phyloP scores from a whole-genome alignment of 1,284 basidiomycete species.

The Macrocystidia cucumis region DNA sequence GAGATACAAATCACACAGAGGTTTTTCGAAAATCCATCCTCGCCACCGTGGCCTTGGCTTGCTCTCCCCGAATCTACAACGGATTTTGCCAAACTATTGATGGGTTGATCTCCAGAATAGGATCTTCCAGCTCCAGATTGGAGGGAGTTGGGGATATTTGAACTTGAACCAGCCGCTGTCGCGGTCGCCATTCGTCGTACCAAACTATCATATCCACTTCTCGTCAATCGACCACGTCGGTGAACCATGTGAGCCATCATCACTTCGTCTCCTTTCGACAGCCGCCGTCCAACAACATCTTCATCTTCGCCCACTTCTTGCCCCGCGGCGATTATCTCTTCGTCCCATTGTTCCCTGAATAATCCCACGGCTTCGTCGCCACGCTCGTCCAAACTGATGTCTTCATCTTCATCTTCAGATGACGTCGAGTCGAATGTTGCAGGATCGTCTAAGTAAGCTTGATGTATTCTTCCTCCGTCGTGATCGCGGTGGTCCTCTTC shows the following conservation, averaged over 20 bases:
- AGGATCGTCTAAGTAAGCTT: too few species aligned
- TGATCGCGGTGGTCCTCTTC: constrained; percentile 14
- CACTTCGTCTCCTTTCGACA: constrained; percentile 4
- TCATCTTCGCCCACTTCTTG: constrained; percentile 2
- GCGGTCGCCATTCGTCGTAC: constrained; percentile 4
- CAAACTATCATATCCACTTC: constrained; percentile 19
- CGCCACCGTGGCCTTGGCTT: too few species aligned
- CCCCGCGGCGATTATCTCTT: not conserved
- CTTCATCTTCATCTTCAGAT: constrained; percentile 36
- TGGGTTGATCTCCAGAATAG: too few species aligned
- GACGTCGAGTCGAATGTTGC: too few species aligned
- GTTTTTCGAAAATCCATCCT: too few species aligned
- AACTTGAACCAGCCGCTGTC: constrained; percentile 1
- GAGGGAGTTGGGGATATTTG: too few species aligned
- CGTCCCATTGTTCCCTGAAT: not conserved
- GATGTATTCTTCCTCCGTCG: constrained; percentile 4
- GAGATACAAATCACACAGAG: constrained; percentile 66
- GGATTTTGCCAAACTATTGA: too few species aligned
- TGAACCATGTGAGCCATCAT: constrained; percentile 5
- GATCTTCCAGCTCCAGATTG: too few species aligned
- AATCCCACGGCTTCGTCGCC: constrained; percentile 1
- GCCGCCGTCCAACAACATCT: constrained; percentile 1
- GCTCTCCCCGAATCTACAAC: too few species aligned
- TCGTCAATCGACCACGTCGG: constrained; percentile 18
- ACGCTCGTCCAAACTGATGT: not conserved